Evolutionary conservation across 768 basidiomycete species (phyloP).

Genomic region (Boletus bicolor): DNA sequence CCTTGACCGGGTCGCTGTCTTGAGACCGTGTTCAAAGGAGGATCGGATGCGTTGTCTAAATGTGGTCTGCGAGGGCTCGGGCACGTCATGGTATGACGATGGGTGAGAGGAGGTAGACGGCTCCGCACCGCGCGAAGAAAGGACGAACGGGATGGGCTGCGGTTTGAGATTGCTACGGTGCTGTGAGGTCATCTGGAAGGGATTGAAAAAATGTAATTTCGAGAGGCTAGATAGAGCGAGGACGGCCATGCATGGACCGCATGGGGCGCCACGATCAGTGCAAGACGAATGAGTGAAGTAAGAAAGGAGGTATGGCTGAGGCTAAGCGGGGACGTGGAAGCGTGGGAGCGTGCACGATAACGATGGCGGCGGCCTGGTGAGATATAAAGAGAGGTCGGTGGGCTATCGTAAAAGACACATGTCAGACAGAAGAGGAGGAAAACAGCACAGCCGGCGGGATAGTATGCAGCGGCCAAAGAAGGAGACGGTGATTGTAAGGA

Average conservation of each 20-base stretch:
- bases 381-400: slow-evolving; percentile 19
- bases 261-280: slow-evolving; percentile 28
- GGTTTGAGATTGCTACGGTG: slow-evolving; percentile 36
- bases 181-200: slow-evolving; percentile 46
- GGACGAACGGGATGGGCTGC: slow-evolving; percentile 33
- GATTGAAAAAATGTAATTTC: slow-evolving; percentile 38
- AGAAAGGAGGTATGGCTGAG: slow-evolving; percentile 12
- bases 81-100: slow-evolving; percentile 26
- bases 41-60: slow-evolving; percentile 61
- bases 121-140: slow-evolving; percentile 43
- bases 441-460: slow-evolving; percentile 3
- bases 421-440: slow-evolving; percentile 8
- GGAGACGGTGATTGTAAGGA: slow-evolving; percentile 16
- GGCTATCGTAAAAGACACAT: slow-evolving; percentile 13
- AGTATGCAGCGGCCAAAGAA: background rate
- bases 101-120: slow-evolving; percentile 32
- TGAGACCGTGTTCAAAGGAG: slow-evolving; percentile 63
- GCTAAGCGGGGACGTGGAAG: slow-evolving; percentile 9
- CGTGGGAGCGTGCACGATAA: slow-evolving; percentile 15
- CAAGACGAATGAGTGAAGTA: slow-evolving; percentile 12
- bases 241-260: slow-evolving; percentile 43
- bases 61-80: slow-evolving; percentile 46
- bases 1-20: slow-evolving; percentile 60
- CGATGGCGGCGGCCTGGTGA: slow-evolving; percentile 7
- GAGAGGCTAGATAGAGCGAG: slow-evolving; percentile 40